Conservation (phyloP, 371 early-diverging fungal species). For the Syncephalastrum monosporum region DNA sequence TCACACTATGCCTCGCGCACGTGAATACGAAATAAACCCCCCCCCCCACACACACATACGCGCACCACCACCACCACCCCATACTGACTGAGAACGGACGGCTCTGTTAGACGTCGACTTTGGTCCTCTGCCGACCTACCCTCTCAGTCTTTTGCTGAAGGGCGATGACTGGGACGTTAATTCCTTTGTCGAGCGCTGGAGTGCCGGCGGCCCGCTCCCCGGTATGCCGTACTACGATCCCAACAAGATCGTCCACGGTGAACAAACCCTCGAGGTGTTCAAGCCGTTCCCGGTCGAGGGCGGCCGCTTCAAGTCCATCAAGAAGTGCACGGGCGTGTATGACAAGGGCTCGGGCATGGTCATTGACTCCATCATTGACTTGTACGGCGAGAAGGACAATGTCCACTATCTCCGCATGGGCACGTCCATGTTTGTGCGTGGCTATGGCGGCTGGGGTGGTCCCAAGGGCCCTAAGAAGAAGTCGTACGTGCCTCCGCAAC, state of each 20-base stretch:
- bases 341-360: constrained; percentile 69
- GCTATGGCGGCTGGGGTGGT: constrained; percentile 64
- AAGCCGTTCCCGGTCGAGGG: constrained; percentile 59
- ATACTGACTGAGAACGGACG: not conserved
- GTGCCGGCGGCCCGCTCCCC: constrained; percentile 39
- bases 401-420: constrained; percentile 54
- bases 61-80: too few species aligned
- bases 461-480: constrained; percentile 63
- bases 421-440: constrained; percentile 56
- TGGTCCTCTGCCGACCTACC: constrained; percentile 71
- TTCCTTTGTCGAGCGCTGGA: constrained; percentile 53
- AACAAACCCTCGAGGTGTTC: constrained; percentile 62
- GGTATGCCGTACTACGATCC: constrained; percentile 73
- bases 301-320: constrained; percentile 57
- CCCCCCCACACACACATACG: too few species aligned
- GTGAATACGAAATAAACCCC: too few species aligned
- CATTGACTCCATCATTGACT: constrained; percentile 57
- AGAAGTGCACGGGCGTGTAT: constrained; percentile 56
- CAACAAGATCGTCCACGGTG: constrained; percentile 75
- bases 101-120: constrained; percentile 53
- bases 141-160: constrained; percentile 66
- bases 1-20: too few species aligned
- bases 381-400: constrained; percentile 44
- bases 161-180: constrained; percentile 62
- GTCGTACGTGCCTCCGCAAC: constrained; percentile 51